Evolutionary conservation across 306 rosid species (phyloP), one percentile per base, ranked within the genome.

Genomic region (Cercis canadensis): DNA sequence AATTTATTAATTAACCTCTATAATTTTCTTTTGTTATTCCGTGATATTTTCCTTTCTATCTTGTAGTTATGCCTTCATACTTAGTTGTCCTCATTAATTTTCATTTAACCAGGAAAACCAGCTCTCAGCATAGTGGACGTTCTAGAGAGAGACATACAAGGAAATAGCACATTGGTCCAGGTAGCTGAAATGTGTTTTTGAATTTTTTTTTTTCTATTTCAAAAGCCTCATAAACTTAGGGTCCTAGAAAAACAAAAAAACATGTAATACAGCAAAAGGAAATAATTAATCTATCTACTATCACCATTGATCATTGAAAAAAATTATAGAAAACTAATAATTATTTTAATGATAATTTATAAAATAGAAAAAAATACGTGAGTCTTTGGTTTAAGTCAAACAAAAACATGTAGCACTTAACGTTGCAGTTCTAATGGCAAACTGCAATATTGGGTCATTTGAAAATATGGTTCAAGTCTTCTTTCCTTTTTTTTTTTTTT

Each of bases 151-250:
- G 80, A 83, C 44, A 43, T 70, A 47, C 71, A 80, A 67, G 84
- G 82, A 76, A 86, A 91, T 67, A 76, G 76, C 83, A 89, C 98
- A 31, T 78, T 90, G 74, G 86, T 94, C 75, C 92, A 89, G 98
- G 97, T 94, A 40, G 76, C 72, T 57, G 36, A 47, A 60, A 68
- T 52, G 69, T 8, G 40, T 13, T 37, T 58, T 73, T 58, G 17
- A 41, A 0, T 37, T 5, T 65, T 49, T 31, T 46, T 73, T 18
- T 60, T 34, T 52, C 16, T 19, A 40, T 59, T 54, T 32, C 31
- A 49, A 18, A 34, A 44, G 10, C 39, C 59, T 8, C 37, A 13
- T 64, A 39, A 57, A 64, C 16, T 39, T 17, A 0, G 51, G 36
- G 39, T 69, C 61, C 62, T 61, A 31, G 43, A 33, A 45, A 43